A percentile compares a stretch with the other conserved stretches of the same genome.
Evolutionary conservation across 1,284 basidiomycete species (phyloP).

Genomic region (Ceratobasidium sp.): DNA sequence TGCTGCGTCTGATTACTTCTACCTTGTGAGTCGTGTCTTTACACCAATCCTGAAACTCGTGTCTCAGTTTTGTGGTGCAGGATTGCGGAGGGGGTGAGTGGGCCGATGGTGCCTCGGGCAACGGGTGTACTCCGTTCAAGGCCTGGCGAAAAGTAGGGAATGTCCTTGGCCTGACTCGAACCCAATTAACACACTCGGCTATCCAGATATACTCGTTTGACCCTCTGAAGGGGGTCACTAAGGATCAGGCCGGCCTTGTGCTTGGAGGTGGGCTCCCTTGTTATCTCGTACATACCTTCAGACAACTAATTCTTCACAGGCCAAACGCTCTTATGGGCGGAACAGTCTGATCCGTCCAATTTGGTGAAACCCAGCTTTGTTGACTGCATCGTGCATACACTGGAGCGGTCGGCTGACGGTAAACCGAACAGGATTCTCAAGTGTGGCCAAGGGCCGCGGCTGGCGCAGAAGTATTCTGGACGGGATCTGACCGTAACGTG

Average conservation of each 20-base stretch:
- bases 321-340: constrained; percentile 79
- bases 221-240: constrained; percentile 68
- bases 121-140: constrained; percentile 81
- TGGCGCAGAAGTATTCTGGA: constrained; percentile 86
- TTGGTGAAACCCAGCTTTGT: too few relatives aligned
- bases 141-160: constrained; percentile 71
- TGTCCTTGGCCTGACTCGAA: not conserved
- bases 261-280: constrained; percentile 61
- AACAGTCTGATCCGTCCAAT: constrained; percentile 77
- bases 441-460: constrained; percentile 84
- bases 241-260: constrained; percentile 63
- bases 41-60: not conserved
- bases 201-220: constrained; percentile 74
- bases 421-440: too few relatives aligned
- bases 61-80: constrained; percentile 53
- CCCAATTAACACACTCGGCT: constrained; percentile 44
- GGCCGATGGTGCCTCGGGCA: constrained; percentile 71
- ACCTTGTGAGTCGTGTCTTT: constrained; percentile 63
- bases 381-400: too few relatives aligned
- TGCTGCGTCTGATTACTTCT: constrained; percentile 78
- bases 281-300: too few relatives aligned
- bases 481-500: constrained; percentile 65
- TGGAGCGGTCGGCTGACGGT: too few relatives aligned
- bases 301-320: not conserved
- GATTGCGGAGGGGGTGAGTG: constrained; percentile 85